Evolutionary conservation across 2,329 filamentous ascomycete species (phyloP), one percentile per base, ranked within the genome.

Genomic region (Nemania sp.): DNA sequence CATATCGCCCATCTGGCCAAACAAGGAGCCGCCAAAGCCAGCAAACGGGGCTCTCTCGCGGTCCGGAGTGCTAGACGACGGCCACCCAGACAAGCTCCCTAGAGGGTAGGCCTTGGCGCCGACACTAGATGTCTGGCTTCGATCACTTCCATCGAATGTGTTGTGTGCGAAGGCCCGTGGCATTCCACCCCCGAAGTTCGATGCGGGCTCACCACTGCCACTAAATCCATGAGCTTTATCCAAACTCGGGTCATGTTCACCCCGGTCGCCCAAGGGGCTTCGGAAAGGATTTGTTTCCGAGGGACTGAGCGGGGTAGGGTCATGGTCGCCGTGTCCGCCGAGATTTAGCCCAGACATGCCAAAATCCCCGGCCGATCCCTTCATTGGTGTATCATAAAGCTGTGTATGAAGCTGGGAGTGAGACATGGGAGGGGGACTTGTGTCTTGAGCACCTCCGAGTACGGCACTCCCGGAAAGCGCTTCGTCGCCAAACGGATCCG

Each of bases 231-330:
- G 83, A 13, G 80, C 77, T 57, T 82, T 82, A 7, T 86, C 84
- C 13, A 84, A 82, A 38, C 79, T 87, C 53, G 86, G 84, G 18
- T 88, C 87, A 55, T 93, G 88, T 20, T 88, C 89, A 5, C 83
- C 84, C 52, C 89, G 89, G 27, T 94, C 92, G 43, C 91, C 92
- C 7, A 92, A 89, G 2, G 96, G 96, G 78, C 95, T 98, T 71
- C 94, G 93, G 78, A 96, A 99, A 1, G 96, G 96, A 77, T 99
- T 99, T 2, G 96, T 98, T 76, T 97, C 93, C 0, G 94, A 96
- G 11, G 96, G 96, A 78, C 95, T 98, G 76, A 93, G 88, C 0
- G 92, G 91, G 66, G 93, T 92, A 71, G 90, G 85, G n/a, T 85
- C 84, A 51, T 79, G 82, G 62, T 89, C 86, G 43, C 88, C 85